A percentile compares a stretch with the other conserved stretches of the same genome.
These are phyloP conservation scores for Xylariales sp. DNA, from an alignment of 2,329 filamentous ascomycete species.

Conservation along the genomic window DNA sequence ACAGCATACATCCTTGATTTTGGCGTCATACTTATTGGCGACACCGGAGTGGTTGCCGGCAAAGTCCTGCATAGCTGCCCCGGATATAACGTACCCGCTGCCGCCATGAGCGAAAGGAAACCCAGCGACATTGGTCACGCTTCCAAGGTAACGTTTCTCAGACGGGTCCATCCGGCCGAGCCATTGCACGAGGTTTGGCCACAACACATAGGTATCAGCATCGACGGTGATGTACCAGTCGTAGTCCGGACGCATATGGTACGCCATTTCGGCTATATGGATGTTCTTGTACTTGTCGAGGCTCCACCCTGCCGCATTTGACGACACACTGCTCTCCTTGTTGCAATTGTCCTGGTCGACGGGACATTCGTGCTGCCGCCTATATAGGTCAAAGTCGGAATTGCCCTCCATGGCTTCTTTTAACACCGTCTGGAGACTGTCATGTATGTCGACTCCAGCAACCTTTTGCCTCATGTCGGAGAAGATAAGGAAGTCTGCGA, in stretches of 20 bases:
- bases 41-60: conserved; percentile 36
- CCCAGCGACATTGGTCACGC: conserved; percentile 36
- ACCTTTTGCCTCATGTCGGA: conserved; percentile 49
- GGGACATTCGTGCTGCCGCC: conserved; percentile 39
- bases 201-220: conserved; percentile 53
- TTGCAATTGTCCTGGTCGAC: conserved; percentile 41
- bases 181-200: conserved; percentile 47
- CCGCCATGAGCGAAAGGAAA: conserved; percentile 52
- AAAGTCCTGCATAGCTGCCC: conserved; percentile 46
- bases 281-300: conserved; percentile 61
- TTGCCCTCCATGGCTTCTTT: conserved; percentile 38
- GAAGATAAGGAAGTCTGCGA: conserved; percentile 53
- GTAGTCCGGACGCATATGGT: conserved; percentile 41
- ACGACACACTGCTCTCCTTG: conserved; percentile 21
- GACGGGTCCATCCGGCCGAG: conserved; percentile 37
- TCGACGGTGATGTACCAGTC: conserved; percentile 60
- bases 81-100: conserved; percentile 49
- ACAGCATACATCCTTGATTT: conserved; percentile 39
- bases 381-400: conserved; percentile 47
- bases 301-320: conserved; percentile 38
- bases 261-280: conserved; percentile 53
- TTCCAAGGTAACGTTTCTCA: conserved; percentile 46
- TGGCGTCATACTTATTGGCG: conserved; percentile 41
- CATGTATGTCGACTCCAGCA: conserved; percentile 38
- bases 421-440: conserved; percentile 42